Conservation (phyloP, 1,284 basidiomycete species). For the Malassezia nana region DNA sequence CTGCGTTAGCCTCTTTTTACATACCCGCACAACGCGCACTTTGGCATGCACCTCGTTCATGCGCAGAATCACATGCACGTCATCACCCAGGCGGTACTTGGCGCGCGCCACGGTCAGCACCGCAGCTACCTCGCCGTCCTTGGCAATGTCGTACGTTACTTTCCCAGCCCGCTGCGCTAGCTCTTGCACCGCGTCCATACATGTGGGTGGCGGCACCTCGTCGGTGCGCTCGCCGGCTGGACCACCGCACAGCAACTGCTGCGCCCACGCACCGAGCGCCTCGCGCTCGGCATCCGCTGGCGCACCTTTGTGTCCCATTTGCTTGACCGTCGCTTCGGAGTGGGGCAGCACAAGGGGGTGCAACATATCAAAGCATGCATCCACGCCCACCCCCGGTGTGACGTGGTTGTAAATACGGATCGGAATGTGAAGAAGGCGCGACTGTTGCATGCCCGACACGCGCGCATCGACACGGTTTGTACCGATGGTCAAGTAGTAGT, state of each 20-base stretch:
- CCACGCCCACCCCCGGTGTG: constrained; percentile 36
- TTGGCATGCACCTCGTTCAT: constrained; percentile 28
- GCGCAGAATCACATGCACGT: constrained; percentile 34
- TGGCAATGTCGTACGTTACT: constrained; percentile 46
- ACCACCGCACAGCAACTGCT: neutral
- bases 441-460: constrained; percentile 51
- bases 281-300: neutral
- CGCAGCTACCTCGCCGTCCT: constrained; percentile 41
- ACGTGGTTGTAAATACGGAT: constrained; percentile 78
- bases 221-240: constrained; percentile 7
- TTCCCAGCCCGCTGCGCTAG: constrained; percentile 77
- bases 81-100: constrained; percentile 43
- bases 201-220: constrained; percentile 51
- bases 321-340: constrained; percentile 37
- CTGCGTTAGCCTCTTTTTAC: neutral
- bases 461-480: constrained; percentile 56
- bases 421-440: constrained; percentile 74
- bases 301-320: neutral
- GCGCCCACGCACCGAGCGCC: neutral
- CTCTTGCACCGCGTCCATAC: constrained; percentile 80
- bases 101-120: constrained; percentile 39
- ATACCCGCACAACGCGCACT: constrained; percentile 30
- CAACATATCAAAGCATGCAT: constrained; percentile 50
- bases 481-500: constrained; percentile 77
- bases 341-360: constrained; percentile 49